Percentiles rank a stretch among this genome's conserved stretches.
These are phyloP conservation scores for Sclerotinia borealis DNA, from an alignment of 2,329 filamentous ascomycete species.

Conservation along the genomic window DNA sequence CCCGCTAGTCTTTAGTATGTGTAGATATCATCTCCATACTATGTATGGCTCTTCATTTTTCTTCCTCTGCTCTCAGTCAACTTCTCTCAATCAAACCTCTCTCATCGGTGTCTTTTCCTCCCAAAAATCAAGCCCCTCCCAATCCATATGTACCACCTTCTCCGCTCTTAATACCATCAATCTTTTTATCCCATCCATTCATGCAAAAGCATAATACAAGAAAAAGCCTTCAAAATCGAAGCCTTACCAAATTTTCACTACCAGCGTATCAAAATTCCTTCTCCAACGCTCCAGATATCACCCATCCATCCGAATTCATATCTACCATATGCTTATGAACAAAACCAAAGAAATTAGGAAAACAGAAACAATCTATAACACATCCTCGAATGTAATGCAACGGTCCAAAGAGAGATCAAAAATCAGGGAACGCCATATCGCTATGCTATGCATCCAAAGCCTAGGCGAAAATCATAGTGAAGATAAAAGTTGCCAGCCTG, in stretches of 20 bases:
- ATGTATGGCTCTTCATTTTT: neutral
- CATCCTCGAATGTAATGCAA: neutral
- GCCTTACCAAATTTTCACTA: neutral
- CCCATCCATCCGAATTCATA: neutral
- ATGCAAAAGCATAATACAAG: neutral
- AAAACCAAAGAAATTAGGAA: neutral
- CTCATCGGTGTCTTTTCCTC: neutral
- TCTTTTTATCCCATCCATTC: neutral
- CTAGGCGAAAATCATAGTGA: neutral
- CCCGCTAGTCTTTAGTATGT: neutral
- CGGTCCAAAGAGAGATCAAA: neutral
- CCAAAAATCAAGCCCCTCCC: neutral
- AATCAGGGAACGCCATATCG: slow-evolving; percentile 5
- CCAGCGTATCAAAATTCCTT: neutral
- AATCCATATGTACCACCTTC: neutral
- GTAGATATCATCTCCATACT: neutral
- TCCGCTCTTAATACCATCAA: neutral
- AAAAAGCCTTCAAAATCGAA: neutral
- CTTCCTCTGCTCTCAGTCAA: neutral
- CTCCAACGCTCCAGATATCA: neutral
- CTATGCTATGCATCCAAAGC: slow-evolving; percentile 9
- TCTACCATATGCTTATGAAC: neutral
- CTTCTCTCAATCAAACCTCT: neutral
- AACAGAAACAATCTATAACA: neutral
- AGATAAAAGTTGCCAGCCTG: neutral